Percentiles rank a stretch among this genome's conserved stretches.
Evolutionary conservation across 306 rosid genomes (phyloP).

Genomic region (Acacia crassicarpa): DNA sequence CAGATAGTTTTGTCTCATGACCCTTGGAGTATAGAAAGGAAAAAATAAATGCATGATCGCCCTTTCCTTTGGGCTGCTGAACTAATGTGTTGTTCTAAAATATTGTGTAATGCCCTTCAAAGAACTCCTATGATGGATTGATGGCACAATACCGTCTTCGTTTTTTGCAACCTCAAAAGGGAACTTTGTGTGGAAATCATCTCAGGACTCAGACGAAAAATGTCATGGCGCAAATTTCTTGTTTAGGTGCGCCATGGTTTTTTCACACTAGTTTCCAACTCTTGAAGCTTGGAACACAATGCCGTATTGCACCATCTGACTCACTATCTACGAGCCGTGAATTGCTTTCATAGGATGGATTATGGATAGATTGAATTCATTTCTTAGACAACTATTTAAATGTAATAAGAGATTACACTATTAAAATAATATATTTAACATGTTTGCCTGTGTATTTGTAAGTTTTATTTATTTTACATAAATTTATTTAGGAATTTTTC

Average conservation of each 20-base stretch:
- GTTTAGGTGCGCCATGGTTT: not conserved
- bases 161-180: not conserved
- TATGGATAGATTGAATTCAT: not conserved
- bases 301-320: not conserved
- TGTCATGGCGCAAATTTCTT: not conserved
- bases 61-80: conserved; percentile 31
- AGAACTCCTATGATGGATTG: not conserved
- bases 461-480: not conserved
- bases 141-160: not conserved
- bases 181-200: not conserved
- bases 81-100: not conserved
- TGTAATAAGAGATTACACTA: not conserved
- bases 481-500: not conserved
- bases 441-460: too few species aligned
- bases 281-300: not conserved
- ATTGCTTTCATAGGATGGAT: not conserved
- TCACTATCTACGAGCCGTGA: not conserved
- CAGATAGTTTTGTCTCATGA: conserved; percentile 49
- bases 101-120: not conserved
- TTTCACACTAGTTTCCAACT: not conserved
- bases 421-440: not conserved
- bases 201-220: not conserved
- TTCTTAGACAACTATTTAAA: not conserved
- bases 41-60: conserved; percentile 29
- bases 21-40: conserved; percentile 38